A percentile compares a stretch with the other conserved stretches of the same genome.
phyloP scores from a whole-genome alignment of 768 basidiomycete species.

The Psilocybe cubensis region DNA sequence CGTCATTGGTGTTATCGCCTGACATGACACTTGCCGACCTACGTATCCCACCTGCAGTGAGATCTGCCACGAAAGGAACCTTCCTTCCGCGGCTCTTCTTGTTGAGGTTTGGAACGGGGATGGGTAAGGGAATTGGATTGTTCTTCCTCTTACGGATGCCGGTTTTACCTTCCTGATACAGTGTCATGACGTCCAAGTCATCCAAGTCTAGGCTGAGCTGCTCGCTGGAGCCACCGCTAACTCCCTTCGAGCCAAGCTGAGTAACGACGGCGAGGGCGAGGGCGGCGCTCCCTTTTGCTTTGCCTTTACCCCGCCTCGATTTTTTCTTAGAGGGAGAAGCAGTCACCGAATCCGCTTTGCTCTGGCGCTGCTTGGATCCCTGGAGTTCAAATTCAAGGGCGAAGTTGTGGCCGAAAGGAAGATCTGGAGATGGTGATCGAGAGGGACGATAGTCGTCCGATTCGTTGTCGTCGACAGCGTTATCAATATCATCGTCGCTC shows the following conservation, averaged over 20 bases:
- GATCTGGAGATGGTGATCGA: constrained; percentile 23
- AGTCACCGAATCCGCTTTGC: constrained; percentile 11
- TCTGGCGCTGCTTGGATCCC: constrained; percentile 8
- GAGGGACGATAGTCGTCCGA: constrained; percentile 34
- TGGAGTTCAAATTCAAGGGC: constrained; percentile 9
- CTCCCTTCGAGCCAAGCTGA: constrained; percentile 17
- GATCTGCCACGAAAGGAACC: constrained; percentile 45
- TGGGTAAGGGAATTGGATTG: constrained; percentile 43
- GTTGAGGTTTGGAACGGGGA: constrained; percentile 62
- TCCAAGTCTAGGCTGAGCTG: constrained; percentile 7
- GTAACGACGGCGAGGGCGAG: constrained; percentile 34
- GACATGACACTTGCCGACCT: not conserved
- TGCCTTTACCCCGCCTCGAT: constrained; percentile 28
- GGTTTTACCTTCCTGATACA: constrained; percentile 22
- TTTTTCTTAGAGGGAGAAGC: constrained; percentile 23
- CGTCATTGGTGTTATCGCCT: not conserved
- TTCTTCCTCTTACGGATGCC: constrained; percentile 33
- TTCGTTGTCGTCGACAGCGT: constrained; percentile 30
- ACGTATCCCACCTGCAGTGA: not conserved
- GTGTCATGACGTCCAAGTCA: constrained; percentile 20
- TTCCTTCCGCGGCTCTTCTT: constrained; percentile 66
- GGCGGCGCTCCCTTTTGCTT: constrained; percentile 37
- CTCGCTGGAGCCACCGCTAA: constrained; percentile 6
- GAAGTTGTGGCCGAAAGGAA: not conserved
- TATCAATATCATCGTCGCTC: constrained; percentile 23